phyloP scores from a whole-genome alignment of 805 yeast species.

The Torulaspora gathmanii region DNA sequence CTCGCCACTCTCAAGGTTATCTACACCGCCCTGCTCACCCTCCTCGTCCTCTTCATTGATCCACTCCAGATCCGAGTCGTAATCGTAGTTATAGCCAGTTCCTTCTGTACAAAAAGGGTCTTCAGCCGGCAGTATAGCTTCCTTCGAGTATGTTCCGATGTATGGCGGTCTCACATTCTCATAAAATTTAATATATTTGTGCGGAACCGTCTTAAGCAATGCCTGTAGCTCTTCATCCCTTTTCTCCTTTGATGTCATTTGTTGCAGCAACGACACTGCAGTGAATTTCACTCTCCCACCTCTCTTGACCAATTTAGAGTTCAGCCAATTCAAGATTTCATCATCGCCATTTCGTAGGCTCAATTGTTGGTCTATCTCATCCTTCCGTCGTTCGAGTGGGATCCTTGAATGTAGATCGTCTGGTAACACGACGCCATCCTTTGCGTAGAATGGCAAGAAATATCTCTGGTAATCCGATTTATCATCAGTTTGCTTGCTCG shows the following conservation, averaged over 20 bases:
- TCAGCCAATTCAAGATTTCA: constrained; percentile 21
- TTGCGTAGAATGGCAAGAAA: constrained; percentile 39
- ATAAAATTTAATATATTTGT: constrained; percentile 42
- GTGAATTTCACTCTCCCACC: constrained; percentile 33
- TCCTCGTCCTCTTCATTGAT: constrained; percentile 50
- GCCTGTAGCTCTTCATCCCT: constrained; percentile 34
- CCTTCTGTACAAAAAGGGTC: constrained; percentile 35
- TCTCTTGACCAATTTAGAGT: constrained; percentile 13
- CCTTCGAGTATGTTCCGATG: constrained; percentile 48
- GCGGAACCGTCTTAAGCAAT: constrained; percentile 29
- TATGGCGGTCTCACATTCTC: constrained; percentile 51
- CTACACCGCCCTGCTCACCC: constrained; percentile 47
- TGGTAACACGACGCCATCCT: constrained; percentile 34
- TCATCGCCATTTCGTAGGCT: constrained; percentile 2
- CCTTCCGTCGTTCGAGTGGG: constrained; percentile 7
- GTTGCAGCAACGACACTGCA: constrained; percentile 34
- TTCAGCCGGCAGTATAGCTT: constrained; percentile 23
- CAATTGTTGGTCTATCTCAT: constrained; percentile 21
- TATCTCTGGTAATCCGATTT: constrained; percentile 34
- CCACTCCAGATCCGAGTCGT: constrained; percentile 54
- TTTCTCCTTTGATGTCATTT: constrained; percentile 40
- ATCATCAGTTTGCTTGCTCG: constrained; percentile 18
- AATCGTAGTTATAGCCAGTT: constrained; percentile 42
- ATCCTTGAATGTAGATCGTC: constrained; percentile 7
- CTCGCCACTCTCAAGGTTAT: constrained; percentile 51